Percentiles rank a stretch among this genome's conserved stretches.
phyloP scores from a whole-genome alignment of 2,329 filamentous ascomycete genomes.

The Thielaviopsis populi region DNA sequence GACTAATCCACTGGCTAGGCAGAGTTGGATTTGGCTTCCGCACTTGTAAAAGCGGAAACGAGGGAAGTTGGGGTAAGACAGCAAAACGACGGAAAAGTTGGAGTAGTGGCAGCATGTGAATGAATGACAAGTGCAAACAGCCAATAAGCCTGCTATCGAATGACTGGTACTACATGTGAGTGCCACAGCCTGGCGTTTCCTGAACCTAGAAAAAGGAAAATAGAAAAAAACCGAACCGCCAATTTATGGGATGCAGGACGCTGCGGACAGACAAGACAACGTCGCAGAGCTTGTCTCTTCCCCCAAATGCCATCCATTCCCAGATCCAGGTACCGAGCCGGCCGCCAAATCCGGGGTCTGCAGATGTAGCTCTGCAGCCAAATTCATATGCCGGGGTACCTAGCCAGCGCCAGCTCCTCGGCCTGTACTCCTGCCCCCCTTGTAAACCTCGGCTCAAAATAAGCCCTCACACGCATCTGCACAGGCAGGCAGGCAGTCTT shows the following conservation, averaged over 20 bases:
- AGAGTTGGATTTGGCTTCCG: no score
- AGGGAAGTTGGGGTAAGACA: not conserved
- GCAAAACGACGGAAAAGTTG: not conserved
- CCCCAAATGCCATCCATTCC: not conserved
- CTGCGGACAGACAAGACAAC: not conserved
- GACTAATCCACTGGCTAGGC: no score
- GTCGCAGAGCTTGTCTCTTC: not conserved
- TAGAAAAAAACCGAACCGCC: no score
- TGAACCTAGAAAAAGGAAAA: not conserved
- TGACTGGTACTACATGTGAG: not conserved
- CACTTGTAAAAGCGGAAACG: not conserved
- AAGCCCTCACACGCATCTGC: not conserved
- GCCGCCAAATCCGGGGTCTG: not conserved
- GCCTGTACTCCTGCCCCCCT: not conserved
- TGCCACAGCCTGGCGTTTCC: not conserved
- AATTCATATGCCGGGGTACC: not conserved
- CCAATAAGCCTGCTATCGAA: not conserved
- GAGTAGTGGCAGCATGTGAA: not conserved
- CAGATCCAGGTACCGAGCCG: slow-evolving; percentile 1
- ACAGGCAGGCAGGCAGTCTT: no score
- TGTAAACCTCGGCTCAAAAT: slow-evolving; percentile 6
- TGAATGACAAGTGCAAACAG: not conserved
- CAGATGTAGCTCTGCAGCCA: slow-evolving; percentile 3
- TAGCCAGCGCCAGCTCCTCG: slow-evolving; percentile 2
- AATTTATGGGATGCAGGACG: not conserved